phyloP scores from a whole-genome alignment of 2,329 filamentous ascomycete genomes.

The Pestalotiopsis sp. region DNA sequence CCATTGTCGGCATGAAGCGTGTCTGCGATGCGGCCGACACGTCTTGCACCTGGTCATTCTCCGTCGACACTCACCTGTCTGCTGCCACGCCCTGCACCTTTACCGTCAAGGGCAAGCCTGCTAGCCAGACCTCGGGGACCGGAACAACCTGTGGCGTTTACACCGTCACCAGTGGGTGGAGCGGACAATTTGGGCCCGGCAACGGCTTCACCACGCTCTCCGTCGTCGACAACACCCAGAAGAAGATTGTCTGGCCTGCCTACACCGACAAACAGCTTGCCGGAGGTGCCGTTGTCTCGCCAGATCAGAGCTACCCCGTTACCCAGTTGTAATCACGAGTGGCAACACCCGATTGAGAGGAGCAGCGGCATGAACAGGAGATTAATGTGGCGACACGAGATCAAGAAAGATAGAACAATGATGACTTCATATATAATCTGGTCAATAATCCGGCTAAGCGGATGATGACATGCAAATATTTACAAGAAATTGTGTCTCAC shows the following conservation, averaged over 20 bases:
- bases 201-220: slow-evolving; percentile 58
- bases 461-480: slow-evolving; percentile 2
- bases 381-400: background rate
- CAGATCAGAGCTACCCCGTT: slow-evolving; percentile 16
- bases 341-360: background rate
- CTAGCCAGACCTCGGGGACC: slow-evolving; percentile 40
- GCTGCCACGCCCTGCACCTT: slow-evolving; percentile 39
- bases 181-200: slow-evolving; percentile 54
- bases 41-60: slow-evolving; percentile 43
- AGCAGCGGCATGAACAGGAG: background rate
- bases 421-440: background rate
- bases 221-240: slow-evolving; percentile 46
- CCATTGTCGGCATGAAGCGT: slow-evolving; percentile 39
- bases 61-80: slow-evolving; percentile 35
- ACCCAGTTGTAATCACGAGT: slow-evolving; percentile 2
- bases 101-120: slow-evolving; percentile 32
- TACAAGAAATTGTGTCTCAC: background rate
- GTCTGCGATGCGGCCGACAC: slow-evolving; percentile 39
- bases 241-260: slow-evolving; percentile 52
- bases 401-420: background rate
- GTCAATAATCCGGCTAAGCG: background rate
- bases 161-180: slow-evolving; percentile 58
- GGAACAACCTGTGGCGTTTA: slow-evolving; percentile 48
- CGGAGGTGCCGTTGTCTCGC: slow-evolving; percentile 11
- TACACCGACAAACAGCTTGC: slow-evolving; percentile 51